Evolutionary conservation across 306 rosid species (phyloP).

Genomic region (Quercus cerris): DNA sequence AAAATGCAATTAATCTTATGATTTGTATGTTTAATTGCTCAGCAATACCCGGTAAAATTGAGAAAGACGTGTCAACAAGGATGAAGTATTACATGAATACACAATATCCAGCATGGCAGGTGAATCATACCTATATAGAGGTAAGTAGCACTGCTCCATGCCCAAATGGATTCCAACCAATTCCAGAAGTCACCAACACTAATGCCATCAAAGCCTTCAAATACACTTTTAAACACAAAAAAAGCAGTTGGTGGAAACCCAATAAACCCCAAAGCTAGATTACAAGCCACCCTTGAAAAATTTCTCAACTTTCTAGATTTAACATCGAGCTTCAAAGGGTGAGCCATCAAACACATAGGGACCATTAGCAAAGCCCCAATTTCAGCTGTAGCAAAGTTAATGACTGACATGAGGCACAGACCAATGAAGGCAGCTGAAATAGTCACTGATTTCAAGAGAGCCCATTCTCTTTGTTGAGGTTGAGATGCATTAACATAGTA

Average conservation of each 20-base stretch:
- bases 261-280: constrained; percentile 59
- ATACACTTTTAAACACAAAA: constrained; percentile 47
- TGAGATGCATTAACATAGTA: constrained; percentile 35
- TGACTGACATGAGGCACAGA: constrained; percentile 83
- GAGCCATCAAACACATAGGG: constrained; percentile 77
- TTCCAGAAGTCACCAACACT: constrained; percentile 69
- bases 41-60: constrained; percentile 22
- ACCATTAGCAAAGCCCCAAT: constrained; percentile 77
- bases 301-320: constrained; percentile 40
- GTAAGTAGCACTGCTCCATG: constrained; percentile 95
- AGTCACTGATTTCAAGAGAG: constrained; percentile 80
- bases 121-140: constrained; percentile 74
- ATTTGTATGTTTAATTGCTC: constrained; percentile 30
- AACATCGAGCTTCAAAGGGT: constrained; percentile 69
- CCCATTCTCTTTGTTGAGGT: constrained; percentile 55
- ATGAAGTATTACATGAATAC: constrained; percentile 65
- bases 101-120: constrained; percentile 90
- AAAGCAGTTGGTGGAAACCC: constrained; percentile 72
- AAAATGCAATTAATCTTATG: constrained; percentile 11
- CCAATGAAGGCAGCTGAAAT: constrained; percentile 72
- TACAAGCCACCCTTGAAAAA: constrained; percentile 49
- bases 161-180: constrained; percentile 94
- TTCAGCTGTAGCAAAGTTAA: constrained; percentile 92
- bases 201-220: constrained; percentile 40
- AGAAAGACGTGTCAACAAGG: constrained; percentile 42